A percentile compares a stretch with the other conserved stretches of the same genome.
These are phyloP conservation scores for Protomyces lactucae-debilis DNA, from an alignment of 1,139 yeast genomes.

Conservation along the genomic window DNA sequence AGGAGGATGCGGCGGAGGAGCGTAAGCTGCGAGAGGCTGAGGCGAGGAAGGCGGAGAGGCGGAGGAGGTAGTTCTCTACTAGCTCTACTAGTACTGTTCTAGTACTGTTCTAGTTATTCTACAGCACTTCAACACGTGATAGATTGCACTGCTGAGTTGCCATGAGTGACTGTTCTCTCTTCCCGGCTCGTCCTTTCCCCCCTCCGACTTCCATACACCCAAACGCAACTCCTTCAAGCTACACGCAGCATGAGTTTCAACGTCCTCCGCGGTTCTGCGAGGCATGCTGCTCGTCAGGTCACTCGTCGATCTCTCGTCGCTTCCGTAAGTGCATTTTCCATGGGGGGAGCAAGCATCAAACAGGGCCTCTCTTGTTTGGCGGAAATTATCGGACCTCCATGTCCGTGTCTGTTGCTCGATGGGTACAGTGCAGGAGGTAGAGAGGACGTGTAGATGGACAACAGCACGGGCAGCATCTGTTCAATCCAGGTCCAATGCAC, in stretches of 20 bases:
- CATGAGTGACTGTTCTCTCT: not conserved
- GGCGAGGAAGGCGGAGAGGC: slow-evolving; percentile 35
- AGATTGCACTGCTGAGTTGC: not conserved
- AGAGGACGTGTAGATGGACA: no score
- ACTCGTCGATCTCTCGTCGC: slow-evolving; percentile 25
- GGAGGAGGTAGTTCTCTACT: not conserved
- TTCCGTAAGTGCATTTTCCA: slow-evolving; percentile 18
- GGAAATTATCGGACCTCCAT: not conserved
- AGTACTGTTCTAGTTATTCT: no score
- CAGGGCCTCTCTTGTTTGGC: not conserved
- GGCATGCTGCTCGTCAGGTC: slow-evolving; percentile 21
- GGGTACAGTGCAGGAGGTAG: no score
- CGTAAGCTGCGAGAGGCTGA: slow-evolving; percentile 52
- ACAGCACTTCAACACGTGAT: not conserved
- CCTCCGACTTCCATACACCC: not conserved
- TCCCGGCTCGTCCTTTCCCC: not conserved
- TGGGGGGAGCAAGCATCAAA: not conserved
- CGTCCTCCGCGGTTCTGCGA: slow-evolving; percentile 25
- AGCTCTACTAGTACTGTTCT: no score
- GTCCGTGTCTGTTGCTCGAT: no score
- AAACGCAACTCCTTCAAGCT: not conserved
- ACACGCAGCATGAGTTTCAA: slow-evolving; percentile 3
- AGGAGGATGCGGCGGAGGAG: slow-evolving; percentile 63
- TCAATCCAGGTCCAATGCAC: no score
- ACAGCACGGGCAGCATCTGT: no score